A percentile compares a stretch with the other conserved stretches of the same genome.
Conservation (phyloP, 2,329 filamentous ascomycete genomes). For the Leptographium radiaticola region DNA sequence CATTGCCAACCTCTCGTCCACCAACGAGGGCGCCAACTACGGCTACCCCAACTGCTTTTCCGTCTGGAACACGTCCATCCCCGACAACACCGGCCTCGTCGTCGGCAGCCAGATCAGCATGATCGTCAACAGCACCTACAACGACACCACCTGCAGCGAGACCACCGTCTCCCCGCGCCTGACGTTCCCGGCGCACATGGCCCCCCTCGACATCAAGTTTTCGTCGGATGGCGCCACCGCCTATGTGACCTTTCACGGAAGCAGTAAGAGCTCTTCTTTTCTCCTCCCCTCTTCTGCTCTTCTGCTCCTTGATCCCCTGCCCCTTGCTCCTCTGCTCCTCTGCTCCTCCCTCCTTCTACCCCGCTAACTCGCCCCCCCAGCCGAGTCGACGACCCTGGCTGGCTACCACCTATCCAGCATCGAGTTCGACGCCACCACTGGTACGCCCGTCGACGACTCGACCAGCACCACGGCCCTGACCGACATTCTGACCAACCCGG, state of each 20-base stretch:
- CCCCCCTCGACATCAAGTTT: constrained; percentile 61
- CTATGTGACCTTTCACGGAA: constrained; percentile 60
- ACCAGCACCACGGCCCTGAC: constrained; percentile 31
- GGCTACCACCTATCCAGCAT: constrained; percentile 33
- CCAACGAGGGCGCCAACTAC: constrained; percentile 38
- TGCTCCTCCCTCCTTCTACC: neutral
- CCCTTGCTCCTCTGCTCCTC: neutral
- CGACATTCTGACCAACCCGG: constrained; percentile 42
- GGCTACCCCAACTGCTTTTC: constrained; percentile 61
- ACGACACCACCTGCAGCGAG: constrained; percentile 30
- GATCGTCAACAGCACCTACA: constrained; percentile 19
- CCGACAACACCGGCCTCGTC: constrained; percentile 25
- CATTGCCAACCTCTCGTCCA: constrained; percentile 22
- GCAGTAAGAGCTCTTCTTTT: constrained; percentile 32
- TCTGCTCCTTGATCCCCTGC: neutral
- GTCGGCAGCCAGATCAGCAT: constrained; percentile 38
- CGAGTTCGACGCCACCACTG: constrained; percentile 27
- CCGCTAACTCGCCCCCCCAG: constrained; percentile 13
- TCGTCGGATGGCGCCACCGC: constrained; percentile 41
- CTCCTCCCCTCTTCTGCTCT: constrained; percentile 20
- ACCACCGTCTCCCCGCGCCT: constrained; percentile 44
- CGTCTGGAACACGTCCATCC: constrained; percentile 44
- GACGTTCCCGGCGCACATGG: constrained; percentile 51
- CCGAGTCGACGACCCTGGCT: constrained; percentile 27
- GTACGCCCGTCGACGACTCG: constrained; percentile 24